Evolutionary conservation across 2,329 filamentous ascomycete genomes (phyloP), one percentile per base, ranked within the genome.

Genomic region (Leptographium procerum): DNA sequence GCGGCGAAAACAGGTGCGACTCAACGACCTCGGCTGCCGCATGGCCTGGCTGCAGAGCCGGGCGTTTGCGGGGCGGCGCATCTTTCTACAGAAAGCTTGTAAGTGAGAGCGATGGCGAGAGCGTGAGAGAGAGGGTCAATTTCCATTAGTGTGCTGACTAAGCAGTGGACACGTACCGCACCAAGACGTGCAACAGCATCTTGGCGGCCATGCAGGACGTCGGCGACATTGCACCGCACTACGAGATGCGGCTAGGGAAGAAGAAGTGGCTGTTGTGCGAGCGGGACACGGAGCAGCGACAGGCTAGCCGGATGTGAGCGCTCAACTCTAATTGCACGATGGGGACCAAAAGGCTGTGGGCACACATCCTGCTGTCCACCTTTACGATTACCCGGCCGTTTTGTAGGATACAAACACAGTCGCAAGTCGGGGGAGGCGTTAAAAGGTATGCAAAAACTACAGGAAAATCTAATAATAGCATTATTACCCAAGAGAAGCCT

Each of bases 31-130:
- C 52, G 92, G 91, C 2, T 95, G 95, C 70, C 84, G 92, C 52
- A 95, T 99, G 88, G 91, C 89, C 54, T 99, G 94, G 92, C 86
- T 91, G 57, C 92, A 97, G 74, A 94, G 91, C 70, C 81, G 92
- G 67, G 89, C 92, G 13, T 96, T 97, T 75, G 86, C 91, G 1
- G 88, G 87, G 14, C 82, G 90, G 65, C 90, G 87, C 47, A 78
- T 96, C 53, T 96, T 96, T 71, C 76, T 96, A 66, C 92, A 96
- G 71, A 85, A 90, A 77, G 91, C 91, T 66, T 76, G 91, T 96
- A 77, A 84, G 91, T 54, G 6, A 1, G 11, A 29, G 33, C 10
- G 14, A 29, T 24, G 28, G 11, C 22, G 24, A 51, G 19, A 19
- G 24, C 19, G 43, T 19, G 16, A 47, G n/a, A 47, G n/a, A 8